These are phyloP conservation scores for Barnettozyma vustinii DNA, from an alignment of 805 yeast species.

Conservation along the genomic window DNA sequence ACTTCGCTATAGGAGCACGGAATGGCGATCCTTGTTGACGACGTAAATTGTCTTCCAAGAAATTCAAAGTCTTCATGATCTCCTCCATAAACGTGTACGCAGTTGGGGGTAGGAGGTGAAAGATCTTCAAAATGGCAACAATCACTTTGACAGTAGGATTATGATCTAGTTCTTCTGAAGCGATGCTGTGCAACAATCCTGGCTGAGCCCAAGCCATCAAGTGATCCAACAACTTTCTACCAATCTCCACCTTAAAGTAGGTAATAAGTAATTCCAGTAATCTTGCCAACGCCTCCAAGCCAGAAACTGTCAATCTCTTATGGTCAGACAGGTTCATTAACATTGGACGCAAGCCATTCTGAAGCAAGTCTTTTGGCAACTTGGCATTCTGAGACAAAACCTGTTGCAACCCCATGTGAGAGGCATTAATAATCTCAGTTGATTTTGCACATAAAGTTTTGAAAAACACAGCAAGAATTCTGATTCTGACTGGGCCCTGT, in stretches of 20 bases:
- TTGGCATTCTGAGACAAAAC: constrained; percentile 83
- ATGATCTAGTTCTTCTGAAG: constrained; percentile 73
- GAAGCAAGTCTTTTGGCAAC: constrained; percentile 90
- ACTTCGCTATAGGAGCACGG: constrained; percentile 84
- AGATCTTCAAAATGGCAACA: constrained; percentile 83
- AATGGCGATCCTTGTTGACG: constrained; percentile 86
- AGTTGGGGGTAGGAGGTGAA: constrained; percentile 85
- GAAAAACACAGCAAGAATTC: constrained; percentile 90
- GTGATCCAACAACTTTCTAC: constrained; percentile 87
- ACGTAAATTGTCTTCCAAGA: constrained; percentile 76
- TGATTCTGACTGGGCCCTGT: constrained; percentile 70
- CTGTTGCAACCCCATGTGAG: constrained; percentile 79
- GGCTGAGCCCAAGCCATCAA: constrained; percentile 95
- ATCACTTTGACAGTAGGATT: constrained; percentile 83
- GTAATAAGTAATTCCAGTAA: constrained; percentile 81
- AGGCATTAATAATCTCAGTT: constrained; percentile 85
- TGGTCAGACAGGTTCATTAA: constrained; percentile 92
- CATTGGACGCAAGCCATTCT: constrained; percentile 93
- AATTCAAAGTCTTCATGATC: constrained; percentile 66
- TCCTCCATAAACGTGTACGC: constrained; percentile 92
- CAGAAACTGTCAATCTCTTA: constrained; percentile 81
- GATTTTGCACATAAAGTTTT: constrained; percentile 85
- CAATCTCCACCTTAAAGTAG: constrained; percentile 95
- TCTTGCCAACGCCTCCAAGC: constrained; percentile 86
- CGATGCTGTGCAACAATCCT: constrained; percentile 62